These are phyloP conservation scores for Sarocladium oryzae DNA, from an alignment of 2,329 filamentous ascomycete genomes.

Conservation along the genomic window DNA sequence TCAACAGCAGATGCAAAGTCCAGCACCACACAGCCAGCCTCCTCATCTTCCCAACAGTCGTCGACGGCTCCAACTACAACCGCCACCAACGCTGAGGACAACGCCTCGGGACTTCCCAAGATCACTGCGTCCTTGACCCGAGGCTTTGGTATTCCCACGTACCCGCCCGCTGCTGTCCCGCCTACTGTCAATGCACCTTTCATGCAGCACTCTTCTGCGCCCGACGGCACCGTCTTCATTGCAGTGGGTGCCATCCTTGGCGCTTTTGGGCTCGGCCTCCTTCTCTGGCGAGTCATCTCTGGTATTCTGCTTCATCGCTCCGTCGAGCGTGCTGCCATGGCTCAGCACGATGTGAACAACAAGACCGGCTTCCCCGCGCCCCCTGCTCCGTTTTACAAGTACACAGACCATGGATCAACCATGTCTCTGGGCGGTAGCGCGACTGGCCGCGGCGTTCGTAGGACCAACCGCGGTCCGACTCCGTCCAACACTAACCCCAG, in stretches of 20 bases:
- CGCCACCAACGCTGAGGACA: slow-evolving; percentile 13
- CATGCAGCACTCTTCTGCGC: slow-evolving; percentile 79
- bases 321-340: slow-evolving; percentile 76
- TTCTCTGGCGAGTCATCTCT: slow-evolving; percentile 82
- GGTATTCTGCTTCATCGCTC: slow-evolving; percentile 89
- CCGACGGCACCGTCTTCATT: slow-evolving; percentile 95
- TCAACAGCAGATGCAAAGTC: background rate
- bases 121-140: slow-evolving; percentile 37
- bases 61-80: slow-evolving; percentile 10
- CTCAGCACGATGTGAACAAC: slow-evolving; percentile 62
- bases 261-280: slow-evolving; percentile 71
- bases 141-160: slow-evolving; percentile 40
- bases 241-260: slow-evolving; percentile 84
- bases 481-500: slow-evolving; percentile 52
- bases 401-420: slow-evolving; percentile 52
- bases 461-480: slow-evolving; percentile 44
- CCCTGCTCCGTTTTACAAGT: slow-evolving; percentile 58
- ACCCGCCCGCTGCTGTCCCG: slow-evolving; percentile 70
- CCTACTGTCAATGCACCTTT: slow-evolving; percentile 80
- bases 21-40: slow-evolving; percentile 1
- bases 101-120: slow-evolving; percentile 20
- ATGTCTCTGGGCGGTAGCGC: slow-evolving; percentile 39
- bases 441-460: slow-evolving; percentile 43
- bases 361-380: slow-evolving; percentile 59
- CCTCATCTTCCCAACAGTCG: slow-evolving; percentile 7